Evolutionary conservation across 129 eudicot genomes (phyloP).

Genomic region (Flaveria brownii): DNA sequence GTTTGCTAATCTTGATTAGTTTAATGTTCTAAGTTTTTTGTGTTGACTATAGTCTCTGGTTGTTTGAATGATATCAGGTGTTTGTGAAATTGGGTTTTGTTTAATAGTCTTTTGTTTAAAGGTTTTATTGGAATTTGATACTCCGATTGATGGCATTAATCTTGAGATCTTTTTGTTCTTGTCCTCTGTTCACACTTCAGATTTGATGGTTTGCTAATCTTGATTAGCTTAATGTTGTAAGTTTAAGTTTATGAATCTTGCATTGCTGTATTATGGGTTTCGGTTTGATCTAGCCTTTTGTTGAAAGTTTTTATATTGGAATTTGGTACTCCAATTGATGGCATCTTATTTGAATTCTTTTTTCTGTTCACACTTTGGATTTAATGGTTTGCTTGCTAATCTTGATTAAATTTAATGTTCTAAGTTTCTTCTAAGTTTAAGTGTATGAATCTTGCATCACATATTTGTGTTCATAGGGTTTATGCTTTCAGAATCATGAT

Average conservation of each 20-base stretch:
- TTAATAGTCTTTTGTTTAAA: slow-evolving; percentile 5
- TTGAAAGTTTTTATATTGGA: background rate
- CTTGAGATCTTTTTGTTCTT: no score
- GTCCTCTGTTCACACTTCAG: no score
- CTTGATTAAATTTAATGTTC: background rate
- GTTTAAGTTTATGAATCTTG: slow-evolving; percentile 7
- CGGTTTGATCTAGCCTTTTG: background rate
- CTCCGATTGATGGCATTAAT: no score
- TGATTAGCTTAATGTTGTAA: no score
- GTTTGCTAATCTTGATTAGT: slow-evolving; percentile 16
- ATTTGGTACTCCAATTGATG: background rate
- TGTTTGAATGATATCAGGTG: no score
- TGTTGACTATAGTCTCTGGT: no score
- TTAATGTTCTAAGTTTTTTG: background rate
- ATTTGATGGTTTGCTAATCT: no score
- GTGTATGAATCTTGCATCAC: slow-evolving; percentile 18
- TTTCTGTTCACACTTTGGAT: background rate
- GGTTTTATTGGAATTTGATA: no score
- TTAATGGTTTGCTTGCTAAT: slow-evolving; percentile 15
- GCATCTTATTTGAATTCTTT: background rate
- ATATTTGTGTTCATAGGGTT: background rate
- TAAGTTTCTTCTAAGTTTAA: background rate
- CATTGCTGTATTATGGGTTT: background rate
- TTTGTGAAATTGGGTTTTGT: background rate
- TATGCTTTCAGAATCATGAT: slow-evolving; percentile 16